Conservation (phyloP, 352 stramenopile species). For the Phytopythium oedochilum region DNA sequence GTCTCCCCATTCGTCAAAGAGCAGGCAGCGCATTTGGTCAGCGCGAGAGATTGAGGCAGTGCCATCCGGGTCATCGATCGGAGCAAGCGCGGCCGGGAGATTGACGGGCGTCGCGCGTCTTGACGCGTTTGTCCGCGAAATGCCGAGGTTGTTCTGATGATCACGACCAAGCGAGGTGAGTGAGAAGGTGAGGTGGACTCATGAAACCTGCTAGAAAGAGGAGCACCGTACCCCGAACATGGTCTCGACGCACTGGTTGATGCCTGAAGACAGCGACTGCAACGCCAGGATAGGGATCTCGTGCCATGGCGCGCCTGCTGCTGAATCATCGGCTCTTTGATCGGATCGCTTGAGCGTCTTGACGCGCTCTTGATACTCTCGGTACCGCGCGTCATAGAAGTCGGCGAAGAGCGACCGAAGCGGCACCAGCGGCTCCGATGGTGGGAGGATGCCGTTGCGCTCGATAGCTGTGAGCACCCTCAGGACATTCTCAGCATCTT, state of each 20-base stretch:
- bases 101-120: constrained; percentile 21
- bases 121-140: constrained; percentile 38
- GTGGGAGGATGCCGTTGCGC: neutral
- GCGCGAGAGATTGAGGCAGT: constrained; percentile 15
- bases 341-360: neutral
- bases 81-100: constrained; percentile 24
- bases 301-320: constrained; percentile 9
- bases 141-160: constrained; percentile 32
- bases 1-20: constrained; percentile 52
- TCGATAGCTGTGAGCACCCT: neutral
- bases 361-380: neutral
- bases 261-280: constrained; percentile 39
- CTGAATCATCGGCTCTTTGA: neutral
- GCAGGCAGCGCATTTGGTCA: constrained; percentile 56
- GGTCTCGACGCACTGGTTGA: constrained; percentile 50
- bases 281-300: constrained; percentile 37
- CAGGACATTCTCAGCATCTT: neutral
- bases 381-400: neutral
- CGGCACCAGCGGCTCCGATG: neutral
- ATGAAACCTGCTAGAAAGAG: too few relatives aligned
- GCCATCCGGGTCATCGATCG: constrained; percentile 9
- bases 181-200: neutral
- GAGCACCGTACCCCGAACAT: constrained; percentile 49
- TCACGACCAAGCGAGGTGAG: neutral
- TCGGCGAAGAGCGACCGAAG: neutral